Evolutionary conservation across 352 stramenopile genomes (phyloP).

Genomic region (Phytophthora constricta): DNA sequence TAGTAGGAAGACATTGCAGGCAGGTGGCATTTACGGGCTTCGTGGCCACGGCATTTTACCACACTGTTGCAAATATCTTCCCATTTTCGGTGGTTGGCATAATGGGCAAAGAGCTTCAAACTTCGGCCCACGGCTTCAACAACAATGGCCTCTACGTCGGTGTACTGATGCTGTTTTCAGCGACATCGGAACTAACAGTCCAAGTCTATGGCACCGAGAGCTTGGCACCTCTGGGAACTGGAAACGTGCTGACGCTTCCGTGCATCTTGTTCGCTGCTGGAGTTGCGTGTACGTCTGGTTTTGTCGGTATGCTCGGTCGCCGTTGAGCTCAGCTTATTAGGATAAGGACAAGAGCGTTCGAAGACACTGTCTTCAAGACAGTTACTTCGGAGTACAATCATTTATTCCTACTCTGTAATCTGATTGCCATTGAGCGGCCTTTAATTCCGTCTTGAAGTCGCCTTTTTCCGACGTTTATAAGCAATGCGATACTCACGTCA

Average conservation of each 20-base stretch:
- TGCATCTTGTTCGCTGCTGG: conserved; percentile 66
- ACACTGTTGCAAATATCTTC: conserved; percentile 69
- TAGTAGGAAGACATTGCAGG: conserved; percentile 52
- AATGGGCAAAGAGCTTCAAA: conserved; percentile 81
- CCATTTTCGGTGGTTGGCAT: conserved; percentile 83
- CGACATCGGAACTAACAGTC: conserved; percentile 70
- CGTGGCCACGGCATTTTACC: conserved; percentile 65
- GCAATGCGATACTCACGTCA: too few species aligned
- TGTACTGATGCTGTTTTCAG: conserved; percentile 71
- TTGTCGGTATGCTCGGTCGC: conserved; percentile 28
- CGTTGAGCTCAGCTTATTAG: conserved; percentile 13
- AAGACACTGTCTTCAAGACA: too few species aligned
- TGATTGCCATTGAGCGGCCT: too few species aligned
- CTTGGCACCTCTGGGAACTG: conserved; percentile 63
- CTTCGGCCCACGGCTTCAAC: conserved; percentile 72
- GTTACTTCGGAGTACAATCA: too few species aligned
- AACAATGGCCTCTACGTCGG: conserved; percentile 85
- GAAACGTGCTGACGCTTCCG: conserved; percentile 65
- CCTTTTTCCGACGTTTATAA: too few species aligned
- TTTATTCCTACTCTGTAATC: too few species aligned
- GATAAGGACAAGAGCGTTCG: too few species aligned
- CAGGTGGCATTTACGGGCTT: conserved; percentile 62
- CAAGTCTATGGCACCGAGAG: conserved; percentile 77
- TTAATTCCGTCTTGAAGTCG: too few species aligned
- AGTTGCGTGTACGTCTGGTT: conserved; percentile 50